Conservation (phyloP, 441 rosid genomes). For the Erodium texanum region DNA sequence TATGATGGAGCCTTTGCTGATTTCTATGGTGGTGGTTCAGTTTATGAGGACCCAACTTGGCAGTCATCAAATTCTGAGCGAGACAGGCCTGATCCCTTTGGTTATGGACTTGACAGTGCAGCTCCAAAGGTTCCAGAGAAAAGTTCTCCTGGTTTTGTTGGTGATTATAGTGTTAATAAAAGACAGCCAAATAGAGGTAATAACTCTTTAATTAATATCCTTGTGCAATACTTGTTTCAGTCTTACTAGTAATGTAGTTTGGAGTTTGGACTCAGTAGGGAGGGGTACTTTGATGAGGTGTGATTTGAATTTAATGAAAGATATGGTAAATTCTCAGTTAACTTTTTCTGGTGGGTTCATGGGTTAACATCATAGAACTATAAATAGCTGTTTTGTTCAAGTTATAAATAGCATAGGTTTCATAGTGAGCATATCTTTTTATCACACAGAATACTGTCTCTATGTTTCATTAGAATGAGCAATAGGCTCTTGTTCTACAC, state of each 20-base stretch:
- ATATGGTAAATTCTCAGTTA: not conserved
- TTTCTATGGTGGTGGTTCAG: slow-evolving; percentile 52
- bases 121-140: slow-evolving; percentile 58
- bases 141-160: slow-evolving; percentile 79
- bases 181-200: slow-evolving; percentile 88
- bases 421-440: not conserved
- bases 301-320: not conserved
- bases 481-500: not conserved
- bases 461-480: not conserved
- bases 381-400: not conserved
- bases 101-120: slow-evolving; percentile 58
- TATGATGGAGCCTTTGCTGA: slow-evolving; percentile 61
- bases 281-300: not conserved
- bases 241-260: not conserved
- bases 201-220: slow-evolving; percentile 13
- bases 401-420: not conserved
- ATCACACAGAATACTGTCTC: not conserved
- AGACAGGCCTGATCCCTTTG: slow-evolving; percentile 58
- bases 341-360: too few species aligned
- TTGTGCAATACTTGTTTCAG: not conserved
- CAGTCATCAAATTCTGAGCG: slow-evolving; percentile 46
- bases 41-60: slow-evolving; percentile 69
- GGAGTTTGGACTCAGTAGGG: too few species aligned
- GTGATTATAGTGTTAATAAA: slow-evolving; percentile 77
- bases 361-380: not conserved